A percentile compares a stretch with the other conserved stretches of the same genome.
These are phyloP conservation scores for Solanum infundibuliforme DNA, from an alignment of 257 asterid genomes.

Conservation along the genomic window DNA sequence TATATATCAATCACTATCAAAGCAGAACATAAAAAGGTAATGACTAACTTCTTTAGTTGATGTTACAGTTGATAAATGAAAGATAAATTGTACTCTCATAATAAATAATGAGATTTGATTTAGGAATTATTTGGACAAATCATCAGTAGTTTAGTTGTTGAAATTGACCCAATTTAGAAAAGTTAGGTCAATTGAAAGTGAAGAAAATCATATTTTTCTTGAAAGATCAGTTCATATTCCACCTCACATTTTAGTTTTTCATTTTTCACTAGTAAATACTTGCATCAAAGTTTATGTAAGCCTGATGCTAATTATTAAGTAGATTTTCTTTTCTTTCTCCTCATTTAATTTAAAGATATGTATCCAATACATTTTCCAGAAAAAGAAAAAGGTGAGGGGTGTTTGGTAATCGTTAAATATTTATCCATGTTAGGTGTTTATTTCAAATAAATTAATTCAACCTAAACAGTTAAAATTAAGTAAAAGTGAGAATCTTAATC, in stretches of 20 bases:
- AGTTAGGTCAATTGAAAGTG: neutral
- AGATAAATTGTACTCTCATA: neutral
- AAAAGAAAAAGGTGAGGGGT: neutral
- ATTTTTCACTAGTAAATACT: neutral
- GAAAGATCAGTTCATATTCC: neutral
- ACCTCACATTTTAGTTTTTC: neutral
- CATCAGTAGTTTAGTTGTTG: constrained; percentile 12
- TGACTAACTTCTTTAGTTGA: neutral
- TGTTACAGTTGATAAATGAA: neutral
- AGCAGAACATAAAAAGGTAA: neutral
- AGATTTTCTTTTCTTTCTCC: neutral
- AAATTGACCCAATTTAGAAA: constrained; percentile 1
- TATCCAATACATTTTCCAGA: neutral
- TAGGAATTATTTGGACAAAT: neutral
- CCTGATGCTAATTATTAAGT: neutral
- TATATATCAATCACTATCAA: neutral
- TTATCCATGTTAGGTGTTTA: too few relatives aligned
- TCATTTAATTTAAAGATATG: neutral
- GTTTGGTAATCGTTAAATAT: neutral
- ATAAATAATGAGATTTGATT: neutral
- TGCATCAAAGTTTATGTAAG: neutral
- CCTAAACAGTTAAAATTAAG: too few relatives aligned
- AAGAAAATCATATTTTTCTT: neutral
- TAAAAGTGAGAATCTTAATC: neutral
- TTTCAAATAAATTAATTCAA: neutral